Base-by-base conservation (phyloP, 176 grass and related monocot species). In the Ensete glaucum region DNA sequence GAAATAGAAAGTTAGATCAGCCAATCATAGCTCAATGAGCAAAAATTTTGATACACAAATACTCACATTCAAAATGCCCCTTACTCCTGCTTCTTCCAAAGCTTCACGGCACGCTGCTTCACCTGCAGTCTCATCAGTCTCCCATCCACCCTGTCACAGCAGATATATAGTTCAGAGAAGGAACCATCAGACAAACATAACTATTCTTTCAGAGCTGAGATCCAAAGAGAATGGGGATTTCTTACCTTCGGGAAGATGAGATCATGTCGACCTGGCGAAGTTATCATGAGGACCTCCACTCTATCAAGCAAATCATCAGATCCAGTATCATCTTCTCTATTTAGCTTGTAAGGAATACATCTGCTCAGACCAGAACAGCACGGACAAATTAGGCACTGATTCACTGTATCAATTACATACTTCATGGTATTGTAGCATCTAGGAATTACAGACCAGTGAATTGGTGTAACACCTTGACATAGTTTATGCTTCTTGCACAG, bases 71-170 rank as follows among this genome's bases (percentile, higher is more conserved):
- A 92, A 79, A 74, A 78, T 73, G 73, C 92, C 89, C 82, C 82
- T 96, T 49, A 96, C 85, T 72, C 92, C 92, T 50, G 92, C 92
- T 86, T 96, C 92, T 83, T 96, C 92, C 84, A 92, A 53, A 71
- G 82, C 85, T 83, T 96, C 92, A 17, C 92, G 87, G 51, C 75
- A 82, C 4, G 92, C 92, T 62, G 92, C 92, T 82, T 96, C 72
- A 73, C 84, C 74, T 1, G 91, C 83, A 76, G 85, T 90, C 75
- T 96, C 92, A 82, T 96, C 92, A 67, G 85, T 81, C 80, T 96
- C 92, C 89, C 92, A 96, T 50, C 92, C 92, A 9, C 92, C 92
- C 92, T 96, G 71, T 23, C 14, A 68, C 60, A 2, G 24, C 68
- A 43, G 55, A 81, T 27, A 34, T 48, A 58, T 2, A 34, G 29